Conservation (phyloP, 2,329 filamentous ascomycete species). For the Penicillium italicum region DNA sequence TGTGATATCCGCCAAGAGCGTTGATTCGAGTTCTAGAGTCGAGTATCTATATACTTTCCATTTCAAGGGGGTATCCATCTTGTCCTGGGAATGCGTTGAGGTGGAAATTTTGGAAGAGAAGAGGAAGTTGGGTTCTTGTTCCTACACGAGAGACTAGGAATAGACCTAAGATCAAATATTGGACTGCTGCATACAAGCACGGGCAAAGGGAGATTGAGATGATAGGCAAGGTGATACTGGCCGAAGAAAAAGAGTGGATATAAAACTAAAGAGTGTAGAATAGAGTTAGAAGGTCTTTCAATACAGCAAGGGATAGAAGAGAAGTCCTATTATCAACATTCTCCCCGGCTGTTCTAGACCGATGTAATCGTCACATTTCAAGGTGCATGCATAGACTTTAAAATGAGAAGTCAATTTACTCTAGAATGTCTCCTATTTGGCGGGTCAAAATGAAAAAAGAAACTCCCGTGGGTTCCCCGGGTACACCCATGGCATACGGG, state of each 20-base stretch:
- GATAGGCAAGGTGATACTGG: too few species aligned
- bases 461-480: not conserved
- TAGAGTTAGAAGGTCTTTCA: too few species aligned
- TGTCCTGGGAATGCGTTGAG: slow-evolving; percentile 19
- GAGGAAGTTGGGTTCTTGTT: not conserved
- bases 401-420: too few species aligned
- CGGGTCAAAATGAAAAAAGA: not conserved
- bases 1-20: slow-evolving; percentile 12
- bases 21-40: not conserved
- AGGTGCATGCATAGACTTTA: too few species aligned
- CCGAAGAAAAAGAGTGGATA: too few species aligned
- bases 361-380: not conserved
- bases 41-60: slow-evolving; percentile 24
- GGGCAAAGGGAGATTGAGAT: too few species aligned
- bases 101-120: not conserved
- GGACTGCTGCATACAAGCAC: not conserved
- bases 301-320: too few species aligned
- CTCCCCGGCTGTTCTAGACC: not conserved
- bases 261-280: too few species aligned
- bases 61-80: slow-evolving; percentile 28
- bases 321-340: not conserved
- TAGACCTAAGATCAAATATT: not conserved
- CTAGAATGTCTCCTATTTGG: too few species aligned
- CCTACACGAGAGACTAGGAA: not conserved
- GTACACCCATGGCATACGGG: not conserved